phyloP scores from a whole-genome alignment of 2,329 filamentous ascomycete genomes.

The Ophiostoma quercus region DNA sequence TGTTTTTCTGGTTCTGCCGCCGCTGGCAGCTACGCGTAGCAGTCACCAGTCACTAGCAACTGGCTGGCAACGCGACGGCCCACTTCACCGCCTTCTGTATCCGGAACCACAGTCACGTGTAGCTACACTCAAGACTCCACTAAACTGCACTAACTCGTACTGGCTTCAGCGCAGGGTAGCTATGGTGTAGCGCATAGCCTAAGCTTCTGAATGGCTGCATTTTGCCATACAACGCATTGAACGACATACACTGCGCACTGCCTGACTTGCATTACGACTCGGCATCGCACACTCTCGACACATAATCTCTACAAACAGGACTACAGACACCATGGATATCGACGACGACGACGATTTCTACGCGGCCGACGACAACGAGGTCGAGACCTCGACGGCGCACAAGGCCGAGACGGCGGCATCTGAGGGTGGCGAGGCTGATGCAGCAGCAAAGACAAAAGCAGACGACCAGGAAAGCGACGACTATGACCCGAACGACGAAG shows the following conservation, averaged over 20 bases:
- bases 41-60: not conserved
- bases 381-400: constrained; percentile 28
- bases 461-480: constrained; percentile 47
- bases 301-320: not conserved
- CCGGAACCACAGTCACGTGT: constrained; percentile 1
- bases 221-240: not conserved
- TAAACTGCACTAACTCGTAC: not conserved
- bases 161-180: not conserved
- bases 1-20: constrained; percentile 8
- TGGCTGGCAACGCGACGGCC: not conserved
- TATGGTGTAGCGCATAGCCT: constrained; percentile 4
- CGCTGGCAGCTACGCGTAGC: not conserved
- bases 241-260: not conserved
- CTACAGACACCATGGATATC: constrained; percentile 51
- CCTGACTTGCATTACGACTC: not conserved
- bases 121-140: not conserved
- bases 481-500: constrained; percentile 54
- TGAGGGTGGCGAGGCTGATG: not conserved
- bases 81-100: constrained; percentile 12
- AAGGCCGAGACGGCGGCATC: constrained; percentile 29
- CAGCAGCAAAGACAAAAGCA: constrained; percentile 35
- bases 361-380: constrained; percentile 52
- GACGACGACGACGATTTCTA: constrained; percentile 66
- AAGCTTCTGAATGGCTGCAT: constrained; percentile 14
- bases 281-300: too few species aligned